phyloP scores from a whole-genome alignment of 768 basidiomycete genomes.

The Panaeolus cyanescens region DNA sequence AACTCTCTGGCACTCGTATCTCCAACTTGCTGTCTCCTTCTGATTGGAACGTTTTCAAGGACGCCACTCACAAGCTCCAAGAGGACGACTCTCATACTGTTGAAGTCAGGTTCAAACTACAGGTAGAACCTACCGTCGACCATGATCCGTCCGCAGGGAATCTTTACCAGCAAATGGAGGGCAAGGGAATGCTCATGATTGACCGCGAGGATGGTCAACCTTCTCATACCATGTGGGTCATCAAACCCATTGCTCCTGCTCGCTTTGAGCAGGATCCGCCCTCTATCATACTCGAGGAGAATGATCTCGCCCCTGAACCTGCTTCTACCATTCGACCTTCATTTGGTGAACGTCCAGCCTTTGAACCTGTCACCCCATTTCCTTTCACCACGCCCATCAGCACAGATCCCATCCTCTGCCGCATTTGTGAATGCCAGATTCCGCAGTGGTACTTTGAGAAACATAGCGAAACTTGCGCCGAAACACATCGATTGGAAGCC shows the following conservation, averaged over 20 bases:
- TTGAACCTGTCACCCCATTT: conserved; percentile 66
- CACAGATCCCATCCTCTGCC: conserved; percentile 85
- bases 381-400: conserved; percentile 79
- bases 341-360: conserved; percentile 32
- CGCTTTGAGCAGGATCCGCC: conserved; percentile 69
- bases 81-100: conserved; percentile 94
- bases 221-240: conserved; percentile 98
- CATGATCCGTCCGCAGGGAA: conserved; percentile 53
- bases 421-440: conserved; percentile 96
- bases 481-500: conserved; percentile 93
- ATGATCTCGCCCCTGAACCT: conserved; percentile 45
- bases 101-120: conserved; percentile 87
- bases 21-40: conserved; percentile 77
- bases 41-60: conserved; percentile 83
- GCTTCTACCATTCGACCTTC: conserved; percentile 40
- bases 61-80: conserved; percentile 82
- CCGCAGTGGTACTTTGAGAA: conserved; percentile 99
- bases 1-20: conserved; percentile 76
- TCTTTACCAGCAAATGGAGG: conserved; percentile 89
- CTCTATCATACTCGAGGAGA: conserved; percentile 56
- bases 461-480: conserved; percentile 98
- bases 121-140: conserved; percentile 65
- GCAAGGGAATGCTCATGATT: conserved; percentile 97
- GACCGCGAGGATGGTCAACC: conserved; percentile 87
- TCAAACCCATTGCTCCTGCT: conserved; percentile 77